These are phyloP conservation scores for Reticulascus tulasneorum DNA, from an alignment of 2,329 filamentous ascomycete genomes.

Conservation along the genomic window DNA sequence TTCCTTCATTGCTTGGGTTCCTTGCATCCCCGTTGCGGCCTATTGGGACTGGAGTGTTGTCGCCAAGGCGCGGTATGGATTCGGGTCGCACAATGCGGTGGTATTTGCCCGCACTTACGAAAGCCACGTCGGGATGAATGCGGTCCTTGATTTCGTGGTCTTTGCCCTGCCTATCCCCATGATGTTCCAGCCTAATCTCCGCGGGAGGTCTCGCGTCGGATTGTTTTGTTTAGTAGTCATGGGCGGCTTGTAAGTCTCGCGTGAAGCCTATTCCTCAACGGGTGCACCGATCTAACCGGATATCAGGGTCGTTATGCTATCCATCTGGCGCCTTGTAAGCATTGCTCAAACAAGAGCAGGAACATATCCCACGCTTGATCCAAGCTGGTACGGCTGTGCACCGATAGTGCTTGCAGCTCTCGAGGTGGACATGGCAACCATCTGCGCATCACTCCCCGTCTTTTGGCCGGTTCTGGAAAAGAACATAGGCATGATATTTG, in stretches of 20 bases:
- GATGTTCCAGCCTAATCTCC: constrained; percentile 19
- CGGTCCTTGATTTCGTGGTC: constrained; percentile 25
- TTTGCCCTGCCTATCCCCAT: constrained; percentile 26
- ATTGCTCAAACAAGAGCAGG: constrained; percentile 23
- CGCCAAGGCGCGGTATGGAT: constrained; percentile 19
- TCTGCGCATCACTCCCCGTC: constrained; percentile 9
- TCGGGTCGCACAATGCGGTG: constrained; percentile 20
- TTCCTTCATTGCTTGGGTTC: constrained; percentile 26
- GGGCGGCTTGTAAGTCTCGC: constrained; percentile 24
- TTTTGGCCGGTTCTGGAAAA: constrained; percentile 19
- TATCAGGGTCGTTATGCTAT: constrained; percentile 5
- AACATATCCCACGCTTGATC: constrained; percentile 29
- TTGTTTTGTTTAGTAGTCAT: constrained; percentile 25
- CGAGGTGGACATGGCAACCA: constrained; percentile 23
- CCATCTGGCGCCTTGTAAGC: constrained; percentile 25
- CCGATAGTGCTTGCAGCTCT: constrained; percentile 27
- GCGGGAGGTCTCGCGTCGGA: constrained; percentile 24
- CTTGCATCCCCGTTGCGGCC: constrained; percentile 24
- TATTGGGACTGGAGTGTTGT: constrained; percentile 23
- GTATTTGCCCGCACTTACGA: constrained; percentile 23
- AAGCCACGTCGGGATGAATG: constrained; percentile 25
- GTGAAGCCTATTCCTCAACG: not conserved
- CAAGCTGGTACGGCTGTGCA: constrained; percentile 29
- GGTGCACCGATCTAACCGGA: too few relatives aligned
- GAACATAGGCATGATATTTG: constrained; percentile 26